Percentiles rank a stretch among this genome's conserved stretches.
phyloP scores from a whole-genome alignment of 306 rosid genomes.

The Vigna unguiculata region DNA sequence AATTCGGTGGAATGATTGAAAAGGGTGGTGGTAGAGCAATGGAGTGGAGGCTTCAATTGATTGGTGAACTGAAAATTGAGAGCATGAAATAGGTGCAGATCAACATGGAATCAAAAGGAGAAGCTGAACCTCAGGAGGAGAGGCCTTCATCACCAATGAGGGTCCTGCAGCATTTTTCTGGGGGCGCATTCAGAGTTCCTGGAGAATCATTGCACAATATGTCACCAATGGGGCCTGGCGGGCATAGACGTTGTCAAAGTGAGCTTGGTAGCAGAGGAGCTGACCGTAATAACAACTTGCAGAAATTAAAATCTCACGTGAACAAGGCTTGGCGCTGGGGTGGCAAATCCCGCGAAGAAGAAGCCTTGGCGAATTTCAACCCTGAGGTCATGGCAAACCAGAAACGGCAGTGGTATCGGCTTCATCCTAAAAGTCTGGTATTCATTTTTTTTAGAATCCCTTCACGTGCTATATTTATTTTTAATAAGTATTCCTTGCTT shows the following conservation, averaged over 20 bases:
- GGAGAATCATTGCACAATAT: constrained; percentile 69
- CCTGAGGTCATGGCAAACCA: constrained; percentile 93
- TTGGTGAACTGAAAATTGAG: constrained; percentile 43
- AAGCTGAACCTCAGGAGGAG: constrained; percentile 59
- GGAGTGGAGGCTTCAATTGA: constrained; percentile 36
- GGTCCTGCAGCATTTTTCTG: constrained; percentile 74
- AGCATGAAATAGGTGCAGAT: constrained; percentile 56
- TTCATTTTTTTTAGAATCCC: constrained; percentile 44
- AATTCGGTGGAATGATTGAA: constrained; percentile 46
- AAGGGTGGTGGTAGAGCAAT: constrained; percentile 31
- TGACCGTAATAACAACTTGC: constrained; percentile 64
- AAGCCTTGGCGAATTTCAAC: constrained; percentile 52
- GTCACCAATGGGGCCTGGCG: constrained; percentile 51
- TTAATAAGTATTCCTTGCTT: constrained; percentile 26
- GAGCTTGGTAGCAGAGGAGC: constrained; percentile 53
- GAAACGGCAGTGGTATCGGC: constrained; percentile 97
- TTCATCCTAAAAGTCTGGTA: constrained; percentile 85
- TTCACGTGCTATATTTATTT: constrained; percentile 6
- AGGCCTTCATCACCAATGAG: constrained; percentile 53
- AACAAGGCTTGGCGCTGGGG: constrained; percentile 84
- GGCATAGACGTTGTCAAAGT: constrained; percentile 73
- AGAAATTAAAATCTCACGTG: constrained; percentile 70
- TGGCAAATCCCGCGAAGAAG: constrained; percentile 51
- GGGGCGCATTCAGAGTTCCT: constrained; percentile 66
- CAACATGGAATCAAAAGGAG: constrained; percentile 68